Evolutionary conservation across 2,329 filamentous ascomycete species (phyloP).

Genomic region (Aspergillus proliferans): DNA sequence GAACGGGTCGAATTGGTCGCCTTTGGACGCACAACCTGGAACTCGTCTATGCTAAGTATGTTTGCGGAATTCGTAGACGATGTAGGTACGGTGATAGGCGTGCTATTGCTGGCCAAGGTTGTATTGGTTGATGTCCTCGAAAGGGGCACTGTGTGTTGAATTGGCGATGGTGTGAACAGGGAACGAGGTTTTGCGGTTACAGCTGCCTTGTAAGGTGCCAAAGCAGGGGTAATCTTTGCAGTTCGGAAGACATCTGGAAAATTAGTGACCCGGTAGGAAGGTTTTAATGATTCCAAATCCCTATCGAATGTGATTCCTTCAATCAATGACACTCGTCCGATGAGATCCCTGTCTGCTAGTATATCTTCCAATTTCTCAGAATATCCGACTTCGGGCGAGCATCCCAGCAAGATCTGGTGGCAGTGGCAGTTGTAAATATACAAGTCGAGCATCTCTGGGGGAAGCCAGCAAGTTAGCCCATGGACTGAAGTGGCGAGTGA

Average conservation of each 20-base stretch:
- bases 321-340: constrained; percentile 49
- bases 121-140: constrained; percentile 37
- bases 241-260: constrained; percentile 50
- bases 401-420: constrained; percentile 55
- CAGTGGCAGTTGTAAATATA: constrained; percentile 54
- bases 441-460: constrained; percentile 48
- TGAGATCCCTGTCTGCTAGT: constrained; percentile 38
- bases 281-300: constrained; percentile 44
- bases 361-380: constrained; percentile 47
- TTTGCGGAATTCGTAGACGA: constrained; percentile 32
- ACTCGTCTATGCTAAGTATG: constrained; percentile 31
- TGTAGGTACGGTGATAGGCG: constrained; percentile 6
- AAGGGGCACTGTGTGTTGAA: constrained; percentile 22
- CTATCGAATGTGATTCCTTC: constrained; percentile 53
- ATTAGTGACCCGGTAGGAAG: constrained; percentile 43
- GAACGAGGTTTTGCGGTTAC: constrained; percentile 23
- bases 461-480: constrained; percentile 18
- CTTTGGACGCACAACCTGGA: constrained; percentile 35
- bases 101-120: constrained; percentile 30
- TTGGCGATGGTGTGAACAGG: constrained; percentile 32
- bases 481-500: not conserved
- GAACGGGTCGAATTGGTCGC: constrained; percentile 22
- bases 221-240: constrained; percentile 41
- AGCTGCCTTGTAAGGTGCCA: constrained; percentile 28
- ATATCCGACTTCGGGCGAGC: constrained; percentile 53